Base-by-base conservation (phyloP, 495 filamentous ascomycete species). In the Penicillium atrosanguineum region DNA sequence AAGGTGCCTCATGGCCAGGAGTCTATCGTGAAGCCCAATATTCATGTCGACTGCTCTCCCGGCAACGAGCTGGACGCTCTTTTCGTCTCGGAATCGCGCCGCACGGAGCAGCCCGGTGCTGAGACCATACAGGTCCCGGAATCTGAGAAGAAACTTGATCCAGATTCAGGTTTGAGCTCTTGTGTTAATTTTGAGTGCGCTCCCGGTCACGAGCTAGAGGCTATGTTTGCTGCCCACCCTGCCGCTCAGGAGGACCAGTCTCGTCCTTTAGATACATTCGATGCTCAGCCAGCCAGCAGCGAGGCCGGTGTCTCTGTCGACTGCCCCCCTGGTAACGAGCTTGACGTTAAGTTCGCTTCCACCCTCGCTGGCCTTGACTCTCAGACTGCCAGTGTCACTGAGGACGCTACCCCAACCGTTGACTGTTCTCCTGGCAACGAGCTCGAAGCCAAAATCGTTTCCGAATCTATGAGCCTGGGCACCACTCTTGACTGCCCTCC, bases 151-250 rank as follows among this genome's bases (percentile, higher is more conserved):
- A 12, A 15, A 15, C 28, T 28, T 19, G 47, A 43, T 18, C 3
- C 12, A 1, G 42, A 56, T 44, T 16, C 41, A 7, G 50, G 39
- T 19, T 15, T 57, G 16, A 37, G 18, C 6, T 34, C 28, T 9
- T 6, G 45, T 12, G 45, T 20, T 9, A 57, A 47, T 26, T n/a
- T 57, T n/a, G 49, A 56, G 14, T 59, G 55, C 38, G 19, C 55
- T n/a, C 53, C 56, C 11, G 56, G 57, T 23, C 57, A 40, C 31
- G 56, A 63, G 28, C 44, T 60, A 5, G 60, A 63, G 21, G 53
- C 56, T n/a, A 52, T 55, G 44, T 62, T 47, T 40, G 42, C 47
- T 23, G 36, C 58, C 21, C 34, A 48, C 15, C 46, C 49, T 23
- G 45, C 37, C 21, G 46, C 48, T 40, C 29, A 37, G 8, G 36